Evolutionary conservation across 202 grass and related monocot genomes (phyloP), one percentile per base, ranked within the genome.

Genomic region (Carex sylvatica): DNA sequence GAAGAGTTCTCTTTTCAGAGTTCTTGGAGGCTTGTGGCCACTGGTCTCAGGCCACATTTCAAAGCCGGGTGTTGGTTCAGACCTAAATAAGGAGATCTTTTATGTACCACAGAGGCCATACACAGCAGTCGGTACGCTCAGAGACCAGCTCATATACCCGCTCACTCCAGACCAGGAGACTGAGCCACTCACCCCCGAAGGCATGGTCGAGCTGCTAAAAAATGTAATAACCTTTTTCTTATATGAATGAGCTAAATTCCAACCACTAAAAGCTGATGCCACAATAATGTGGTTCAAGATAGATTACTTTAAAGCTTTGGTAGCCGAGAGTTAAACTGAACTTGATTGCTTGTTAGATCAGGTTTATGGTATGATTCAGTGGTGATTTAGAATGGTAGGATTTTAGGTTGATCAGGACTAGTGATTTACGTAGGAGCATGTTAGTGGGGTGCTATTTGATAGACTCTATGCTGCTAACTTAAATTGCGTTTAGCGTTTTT

Each of bases 31-130:
- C 70, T 85, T 99, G 31, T 99, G 96, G 96, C 96, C 96, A 60
- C 86, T 99, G 20, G 84, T 99, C 80, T 93, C 96, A 83, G 96
- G 96, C 70, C 84, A 95, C 84, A 99, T 99, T 95, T 91, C 91
- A 80, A 99, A 99, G 84, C 96, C 96, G 86, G 96, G 96, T 84
- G 88, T 99, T 86, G 96, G 96, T 85, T 95, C 91, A 18, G 91
- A 99, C 93, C 92, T 99, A 65, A 99, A 99, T 82, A 99, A 98
- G 88, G 96, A 99, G 87, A 99, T 99, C 22, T 99, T 99, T 84
- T 99, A 99, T 91, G 96, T 99, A 35, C 96, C 96, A 14, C 96
- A 99, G 88, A 92, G 96, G 60, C 96, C 96, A 70, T 99, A 99
- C 83, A 99, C 92, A 86, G 96, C 96, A 86, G 96, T 99, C 86